Evolutionary conservation across 345 rosid genomes (phyloP), one percentile per base, ranked within the genome.

Genomic region (Dipteronia dyeriana): DNA sequence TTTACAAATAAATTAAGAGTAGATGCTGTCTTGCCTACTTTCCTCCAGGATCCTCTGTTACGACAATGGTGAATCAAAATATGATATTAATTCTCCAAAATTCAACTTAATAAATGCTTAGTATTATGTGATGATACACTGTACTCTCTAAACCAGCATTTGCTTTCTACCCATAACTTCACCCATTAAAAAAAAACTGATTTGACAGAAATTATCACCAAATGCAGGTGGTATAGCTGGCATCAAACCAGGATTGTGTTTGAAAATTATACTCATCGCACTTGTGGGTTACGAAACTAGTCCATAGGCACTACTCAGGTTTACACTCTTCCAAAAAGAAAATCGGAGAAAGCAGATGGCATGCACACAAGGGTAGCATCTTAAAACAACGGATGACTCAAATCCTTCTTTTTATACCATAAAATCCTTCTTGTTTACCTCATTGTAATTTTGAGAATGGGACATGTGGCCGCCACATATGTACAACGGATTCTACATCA

Each of bases 51-150:
- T n/a, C 60, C 73, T 57, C 53, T 31, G 23, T 39, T 38, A 61
- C 69, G 71, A 65, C 78, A 66, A 67, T 34, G 9, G 38, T n/a
- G 39, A 73, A 77, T 59, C 54, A 56, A 13, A 63, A 53, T 23
- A 26, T 68, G 68, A 26, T 45, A 31, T 26, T 67, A 39, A 41
- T 29, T 12, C 59, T 4, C 25, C 19, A 70, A 76, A 41, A 41
- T 80, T 80, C 71, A 82, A 65, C 57, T 78, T 2, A 66, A 73
- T 76, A 90, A 82, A 7, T 97, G 97, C 87, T 91, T 92, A 10
- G 99, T 57, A 57, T 12, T n/a, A 8, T 19, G 62, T 8, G 7
- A 57, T 57, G 16, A 43, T 43, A 51, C 56, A 51, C 56, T 0
- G 7, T 11, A 51, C n/a, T 51, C 17, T 14, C 7, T 51, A 13